phyloP scores from a whole-genome alignment of 768 basidiomycete genomes.

The Gyrodon lividus region DNA sequence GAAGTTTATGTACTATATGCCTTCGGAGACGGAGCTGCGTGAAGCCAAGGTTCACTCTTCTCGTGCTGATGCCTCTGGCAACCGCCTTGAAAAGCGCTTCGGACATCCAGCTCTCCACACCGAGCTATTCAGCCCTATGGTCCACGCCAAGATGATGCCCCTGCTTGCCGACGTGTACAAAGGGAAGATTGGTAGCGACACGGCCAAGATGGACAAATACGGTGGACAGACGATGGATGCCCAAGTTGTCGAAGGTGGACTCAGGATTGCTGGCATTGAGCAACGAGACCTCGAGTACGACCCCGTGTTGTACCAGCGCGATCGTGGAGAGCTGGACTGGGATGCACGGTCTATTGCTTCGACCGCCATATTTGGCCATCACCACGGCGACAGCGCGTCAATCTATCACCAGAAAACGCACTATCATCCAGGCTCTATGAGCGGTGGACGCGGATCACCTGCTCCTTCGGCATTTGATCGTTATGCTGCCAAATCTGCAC shows the following conservation, averaged over 20 bases:
- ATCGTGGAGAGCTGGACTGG: constrained; percentile 87
- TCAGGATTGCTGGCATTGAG: constrained; percentile 80
- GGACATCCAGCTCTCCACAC: constrained; percentile 89
- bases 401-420: constrained; percentile 42
- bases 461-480: constrained; percentile 51
- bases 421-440: constrained; percentile 36
- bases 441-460: constrained; percentile 38
- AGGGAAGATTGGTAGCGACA: constrained; percentile 63
- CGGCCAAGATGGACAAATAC: constrained; percentile 72
- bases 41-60: constrained; percentile 75
- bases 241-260: constrained; percentile 70
- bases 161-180: constrained; percentile 72
- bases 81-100: constrained; percentile 86
- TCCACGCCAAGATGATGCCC: constrained; percentile 84
- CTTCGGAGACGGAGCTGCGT: constrained; percentile 74
- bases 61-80: constrained; percentile 65
- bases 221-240: constrained; percentile 77
- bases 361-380: constrained; percentile 47
- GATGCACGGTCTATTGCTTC: constrained; percentile 76
- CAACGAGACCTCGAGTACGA: constrained; percentile 84
- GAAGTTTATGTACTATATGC: constrained; percentile 81
- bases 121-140: constrained; percentile 86
- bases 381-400: constrained; percentile 35
- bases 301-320: constrained; percentile 72
- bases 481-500: constrained; percentile 55